Percentiles rank a stretch among this genome's conserved stretches.
These are phyloP conservation scores for Ustilago esculenta DNA, from an alignment of 1,284 basidiomycete species.

Conservation along the genomic window DNA sequence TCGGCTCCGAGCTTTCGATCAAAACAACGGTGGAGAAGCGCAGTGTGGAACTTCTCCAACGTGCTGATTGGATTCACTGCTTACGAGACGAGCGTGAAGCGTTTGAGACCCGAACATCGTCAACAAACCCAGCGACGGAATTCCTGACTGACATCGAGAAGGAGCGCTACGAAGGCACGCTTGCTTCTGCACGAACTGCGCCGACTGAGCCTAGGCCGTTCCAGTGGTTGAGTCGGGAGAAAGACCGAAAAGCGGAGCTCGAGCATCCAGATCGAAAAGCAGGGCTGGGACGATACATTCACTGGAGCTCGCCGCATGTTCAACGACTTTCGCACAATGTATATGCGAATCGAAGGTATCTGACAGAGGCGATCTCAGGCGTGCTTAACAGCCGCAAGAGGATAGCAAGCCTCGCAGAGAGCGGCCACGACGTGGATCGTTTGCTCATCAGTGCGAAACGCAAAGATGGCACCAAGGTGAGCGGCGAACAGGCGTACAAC, in stretches of 20 bases:
- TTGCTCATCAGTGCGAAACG: constrained; percentile 8
- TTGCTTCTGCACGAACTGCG: neutral
- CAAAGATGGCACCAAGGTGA: constrained; percentile 14
- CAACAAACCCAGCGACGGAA: neutral
- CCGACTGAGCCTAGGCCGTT: constrained; percentile 31
- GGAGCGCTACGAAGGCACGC: constrained; percentile 1
- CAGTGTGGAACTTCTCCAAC: constrained; percentile 25
- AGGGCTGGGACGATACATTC: constrained; percentile 32
- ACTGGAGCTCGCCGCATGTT: constrained; percentile 40
- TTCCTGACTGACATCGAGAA: constrained; percentile 13
- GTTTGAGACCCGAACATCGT: constrained; percentile 3
- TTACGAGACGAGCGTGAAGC: constrained; percentile 41
- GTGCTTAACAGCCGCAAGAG: constrained; percentile 27
- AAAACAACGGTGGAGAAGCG: constrained; percentile 14
- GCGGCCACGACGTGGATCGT: constrained; percentile 19
- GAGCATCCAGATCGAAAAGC: constrained; percentile 35
- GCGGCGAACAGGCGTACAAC: constrained; percentile 21
- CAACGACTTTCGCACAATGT: constrained; percentile 41
- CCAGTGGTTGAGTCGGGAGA: constrained; percentile 6
- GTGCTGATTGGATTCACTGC: constrained; percentile 28
- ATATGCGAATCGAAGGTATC: constrained; percentile 32
- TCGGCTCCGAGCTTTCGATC: constrained; percentile 23
- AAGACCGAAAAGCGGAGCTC: constrained; percentile 18
- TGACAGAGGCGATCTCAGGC: constrained; percentile 28
- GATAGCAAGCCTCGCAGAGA: constrained; percentile 22